Base-by-base conservation (phyloP, 495 filamentous ascomycete genomes). In the Aspergillus bertholletiae region DNA sequence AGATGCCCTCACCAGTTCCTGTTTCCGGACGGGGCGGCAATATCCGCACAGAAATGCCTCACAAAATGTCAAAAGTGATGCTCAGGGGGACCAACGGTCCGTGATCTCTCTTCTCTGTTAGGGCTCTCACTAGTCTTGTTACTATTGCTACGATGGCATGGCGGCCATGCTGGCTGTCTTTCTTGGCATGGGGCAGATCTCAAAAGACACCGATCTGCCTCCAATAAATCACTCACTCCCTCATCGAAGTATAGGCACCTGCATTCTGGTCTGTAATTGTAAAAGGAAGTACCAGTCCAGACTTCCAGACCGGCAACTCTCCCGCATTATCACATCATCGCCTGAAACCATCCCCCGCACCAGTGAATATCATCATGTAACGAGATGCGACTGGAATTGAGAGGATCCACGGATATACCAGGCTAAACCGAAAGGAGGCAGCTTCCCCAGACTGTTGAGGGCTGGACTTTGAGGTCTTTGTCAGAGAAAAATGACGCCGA, bases 201-300 rank as follows among this genome's bases (percentile, higher is more conserved):
- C 32, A 30, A 43, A 20, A 46, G 51, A 24, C 46, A 34, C 22
- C 13, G 44, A 46, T 46, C 44, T 27, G 24, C 44, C 27, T n/a
- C 5, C 18, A 49, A 45, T 39, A 48, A 54, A 47, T 51, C 44
- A 41, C 58, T 57, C 58, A 61, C 51, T 54, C 48, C 50, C 52
- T 55, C 39, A 20, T 50, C 53, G 22, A 46, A 2, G 7, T 17
- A n/a, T 20, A 3, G 22, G 13, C 11, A n/a, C n/a, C 22, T 13
- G 24, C n/a, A n/a, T 46, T 46, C 44, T 26, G 3, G 44, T 8
- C 44, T 18, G 21, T 18, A 43, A 13, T 26, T 6, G 15, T 46
- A 20, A 48, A 28, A 9, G n/a, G n/a, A n/a, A n/a, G n/a, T n/a
- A n/a, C n/a, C n/a, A n/a, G n/a, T n/a, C n/a, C n/a, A n/a, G n/a